Conservation (phyloP, 805 yeast species). For the Kuraishia ogatae region DNA sequence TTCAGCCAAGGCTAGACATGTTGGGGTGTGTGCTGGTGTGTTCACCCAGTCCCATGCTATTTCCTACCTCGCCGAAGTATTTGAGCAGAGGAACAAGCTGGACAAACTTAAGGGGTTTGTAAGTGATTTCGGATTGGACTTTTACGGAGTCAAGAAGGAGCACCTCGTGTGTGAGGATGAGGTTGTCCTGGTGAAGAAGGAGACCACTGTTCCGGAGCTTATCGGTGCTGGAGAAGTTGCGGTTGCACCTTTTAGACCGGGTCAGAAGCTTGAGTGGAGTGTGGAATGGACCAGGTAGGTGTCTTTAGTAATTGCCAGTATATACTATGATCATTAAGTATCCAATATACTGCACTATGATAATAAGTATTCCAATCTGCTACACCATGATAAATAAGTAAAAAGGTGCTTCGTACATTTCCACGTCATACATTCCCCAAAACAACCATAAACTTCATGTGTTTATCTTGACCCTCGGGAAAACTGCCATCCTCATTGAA, state of each 20-base stretch:
- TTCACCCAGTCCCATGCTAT: constrained; percentile 81
- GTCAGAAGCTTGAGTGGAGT: constrained; percentile 62
- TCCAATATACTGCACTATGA: no score
- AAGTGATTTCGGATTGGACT: constrained; percentile 59
- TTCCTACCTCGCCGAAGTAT: constrained; percentile 79
- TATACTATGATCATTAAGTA: no score
- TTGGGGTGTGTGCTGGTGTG: constrained; percentile 97
- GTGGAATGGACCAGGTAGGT: constrained; percentile 52
- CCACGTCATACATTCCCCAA: constrained; percentile 38
- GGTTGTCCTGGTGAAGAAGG: constrained; percentile 46
- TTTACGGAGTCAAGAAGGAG: constrained; percentile 50
- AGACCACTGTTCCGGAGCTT: constrained; percentile 49
- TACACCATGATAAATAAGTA: no score
- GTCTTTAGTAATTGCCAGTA: no score
- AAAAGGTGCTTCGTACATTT: no score
- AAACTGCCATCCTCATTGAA: constrained; percentile 40
- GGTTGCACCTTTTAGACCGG: constrained; percentile 84
- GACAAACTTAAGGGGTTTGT: constrained; percentile 69
- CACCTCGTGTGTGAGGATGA: constrained; percentile 37
- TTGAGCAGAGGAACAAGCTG: constrained; percentile 56
- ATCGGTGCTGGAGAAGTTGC: constrained; percentile 37
- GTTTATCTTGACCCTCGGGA: constrained; percentile 32
- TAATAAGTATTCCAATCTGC: no score
- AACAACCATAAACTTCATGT: constrained; percentile 40
- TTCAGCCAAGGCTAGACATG: constrained; percentile 63